Conservation (phyloP, 2,329 filamentous ascomycete genomes). For the Aureobasidium zeae region DNA sequence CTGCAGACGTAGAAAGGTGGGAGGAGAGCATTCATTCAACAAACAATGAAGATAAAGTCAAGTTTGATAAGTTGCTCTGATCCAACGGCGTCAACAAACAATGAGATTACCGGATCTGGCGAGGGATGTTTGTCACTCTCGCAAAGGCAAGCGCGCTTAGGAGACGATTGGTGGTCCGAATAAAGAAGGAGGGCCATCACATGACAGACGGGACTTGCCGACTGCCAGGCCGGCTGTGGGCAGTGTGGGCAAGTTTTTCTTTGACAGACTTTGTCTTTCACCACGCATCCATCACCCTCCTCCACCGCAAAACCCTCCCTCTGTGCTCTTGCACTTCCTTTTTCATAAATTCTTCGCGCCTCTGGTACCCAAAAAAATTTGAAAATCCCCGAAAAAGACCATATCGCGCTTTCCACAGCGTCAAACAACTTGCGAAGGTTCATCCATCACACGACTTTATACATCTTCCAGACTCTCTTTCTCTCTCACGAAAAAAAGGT, state of each 20-base stretch:
- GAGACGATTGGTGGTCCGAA: no score
- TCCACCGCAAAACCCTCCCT: constrained; percentile 19
- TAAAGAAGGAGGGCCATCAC: constrained; percentile 11
- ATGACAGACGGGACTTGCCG: constrained; percentile 12
- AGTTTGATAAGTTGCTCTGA: no score
- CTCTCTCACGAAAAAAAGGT: constrained; percentile 10
- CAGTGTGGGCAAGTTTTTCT: constrained; percentile 1
- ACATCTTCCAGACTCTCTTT: constrained; percentile 9
- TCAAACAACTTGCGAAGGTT: constrained; percentile 16
- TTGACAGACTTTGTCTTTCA: constrained; percentile 15
- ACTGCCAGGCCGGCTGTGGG: neutral
- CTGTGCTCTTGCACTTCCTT: constrained; percentile 19
- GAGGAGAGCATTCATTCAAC: no score
- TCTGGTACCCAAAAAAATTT: constrained; percentile 31
- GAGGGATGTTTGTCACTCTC: no score
- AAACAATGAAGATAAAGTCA: no score
- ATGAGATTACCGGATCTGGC: no score
- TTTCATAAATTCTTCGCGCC: constrained; percentile 27
- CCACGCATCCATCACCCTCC: constrained; percentile 15
- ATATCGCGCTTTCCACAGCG: constrained; percentile 22
- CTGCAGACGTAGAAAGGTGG: constrained; percentile 23
- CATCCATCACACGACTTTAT: constrained; percentile 12
- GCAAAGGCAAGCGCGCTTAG: no score
- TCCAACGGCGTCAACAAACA: no score
- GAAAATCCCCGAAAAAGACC: constrained; percentile 30